Base-by-base conservation (phyloP, 345 rosid genomes). In the Toxicodendron radicans region DNA sequence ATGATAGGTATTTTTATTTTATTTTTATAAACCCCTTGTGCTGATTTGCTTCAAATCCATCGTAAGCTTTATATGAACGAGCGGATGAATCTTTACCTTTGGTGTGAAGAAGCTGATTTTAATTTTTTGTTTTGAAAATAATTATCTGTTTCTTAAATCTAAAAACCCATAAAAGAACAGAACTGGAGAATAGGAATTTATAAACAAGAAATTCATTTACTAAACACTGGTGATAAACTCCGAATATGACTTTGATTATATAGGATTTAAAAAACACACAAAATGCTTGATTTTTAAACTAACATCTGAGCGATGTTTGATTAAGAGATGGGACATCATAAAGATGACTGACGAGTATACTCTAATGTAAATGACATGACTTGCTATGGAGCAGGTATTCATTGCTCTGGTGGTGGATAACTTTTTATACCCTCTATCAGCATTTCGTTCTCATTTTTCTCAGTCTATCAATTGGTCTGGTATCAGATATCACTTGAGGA, bases 381-480 rank as follows among this genome's bases (percentile, higher is more conserved):
- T 74, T 81, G 38, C 17, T 59, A 30, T 59, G 64, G 72, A 59
- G 61, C 90, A 95, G 99, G 91, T 95, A 2, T 95, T 95, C 69
- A 67, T 89, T 49, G 97, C 99, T 14, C 46, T 91, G 90, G 76
- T 93, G 78, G 99, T 95, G 73, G 99, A 95, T 76, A 95, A 95
- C 87, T 95, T 89, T 75, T 73, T 95, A 58, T 95, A 95, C 80
- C 92, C 99, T 6, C 58, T 95, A 66, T 91, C 92, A 62, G 99
- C 99, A 18, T 49, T 93, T 58, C 93, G 93, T 21, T 95, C 99
- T 20, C 98, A 95, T 82, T 93, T 95, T 79, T 87, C 92, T 57
- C 99, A 91, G 78, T 93, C 98, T 14, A 95, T 95, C 80, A 93
- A 91, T 80, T 95, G 98, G 99, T 95, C 98, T 71, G 99, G 99